Conservation (phyloP, 2,329 filamentous ascomycete species). For the Neonectria punicea region DNA sequence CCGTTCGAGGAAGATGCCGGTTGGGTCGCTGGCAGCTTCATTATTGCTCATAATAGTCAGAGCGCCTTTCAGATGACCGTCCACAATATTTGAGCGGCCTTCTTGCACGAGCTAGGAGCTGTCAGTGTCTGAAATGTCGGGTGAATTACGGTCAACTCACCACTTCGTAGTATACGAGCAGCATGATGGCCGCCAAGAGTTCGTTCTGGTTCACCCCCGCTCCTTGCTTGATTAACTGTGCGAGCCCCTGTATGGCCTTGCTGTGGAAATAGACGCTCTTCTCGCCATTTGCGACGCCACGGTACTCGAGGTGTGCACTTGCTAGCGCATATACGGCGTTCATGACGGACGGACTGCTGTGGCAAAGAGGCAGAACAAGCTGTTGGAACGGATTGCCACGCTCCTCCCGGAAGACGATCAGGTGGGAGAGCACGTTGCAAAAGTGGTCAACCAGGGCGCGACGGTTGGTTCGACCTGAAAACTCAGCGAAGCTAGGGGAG, state of each 20-base stretch:
- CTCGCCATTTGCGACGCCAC: slow-evolving; percentile 63
- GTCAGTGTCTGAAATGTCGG: slow-evolving; percentile 20
- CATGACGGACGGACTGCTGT: slow-evolving; percentile 69
- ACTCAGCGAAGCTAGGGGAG: slow-evolving; percentile 65
- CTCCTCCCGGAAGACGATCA: slow-evolving; percentile 73
- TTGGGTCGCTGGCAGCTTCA: slow-evolving; percentile 58
- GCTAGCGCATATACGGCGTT: slow-evolving; percentile 88
- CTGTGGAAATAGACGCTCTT: slow-evolving; percentile 70
- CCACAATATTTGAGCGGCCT: slow-evolving; percentile 68
- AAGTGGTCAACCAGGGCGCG: slow-evolving; percentile 70
- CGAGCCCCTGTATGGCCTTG: slow-evolving; percentile 67
- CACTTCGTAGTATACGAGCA: slow-evolving; percentile 72
- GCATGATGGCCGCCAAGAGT: slow-evolving; percentile 68
- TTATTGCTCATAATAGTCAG: slow-evolving; percentile 68
- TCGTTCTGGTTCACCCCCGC: slow-evolving; percentile 64
- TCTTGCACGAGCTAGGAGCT: slow-evolving; percentile 65
- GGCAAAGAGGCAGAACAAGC: slow-evolving; percentile 68
- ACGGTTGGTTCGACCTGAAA: slow-evolving; percentile 63
- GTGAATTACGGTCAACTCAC: slow-evolving; percentile 51
- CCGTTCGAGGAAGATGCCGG: slow-evolving; percentile 67
- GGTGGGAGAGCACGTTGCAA: slow-evolving; percentile 70
- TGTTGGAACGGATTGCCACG: slow-evolving; percentile 72
- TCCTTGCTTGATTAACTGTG: slow-evolving; percentile 65
- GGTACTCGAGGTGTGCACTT: slow-evolving; percentile 82
- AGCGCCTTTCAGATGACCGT: slow-evolving; percentile 70